Base-by-base conservation (phyloP, 2,329 filamentous ascomycete genomes). In the Xylariaceae sp. region DNA sequence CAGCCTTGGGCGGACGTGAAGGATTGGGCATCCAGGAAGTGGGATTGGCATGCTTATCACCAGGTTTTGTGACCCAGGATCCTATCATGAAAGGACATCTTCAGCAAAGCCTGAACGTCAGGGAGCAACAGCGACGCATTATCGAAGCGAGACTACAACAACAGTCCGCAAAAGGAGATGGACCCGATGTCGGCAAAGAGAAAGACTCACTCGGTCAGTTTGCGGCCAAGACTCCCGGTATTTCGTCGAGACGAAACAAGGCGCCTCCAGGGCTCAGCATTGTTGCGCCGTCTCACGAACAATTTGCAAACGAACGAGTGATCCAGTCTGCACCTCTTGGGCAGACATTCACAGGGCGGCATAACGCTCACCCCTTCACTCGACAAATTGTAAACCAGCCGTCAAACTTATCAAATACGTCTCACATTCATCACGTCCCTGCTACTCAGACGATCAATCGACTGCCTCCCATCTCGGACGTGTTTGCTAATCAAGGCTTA, bases 71-170 rank as follows among this genome's bases (percentile, higher is more conserved):
- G 58, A 97, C 94, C 14, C 89, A 97, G 62, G 90, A 99, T 69
- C 92, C 94, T n/a, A 81, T 87, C 17, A 95, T 96, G 90, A 86
- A 94, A 65, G 90, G 96, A 70, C 91, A 97, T 69, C 75, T 99
- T 46, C 90, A 97, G 71, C 84, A 92, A 59, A 97, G 94, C 70
- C 83, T 96, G 70, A 90, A 88, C 41, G 91, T 99, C 30, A 81
- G 91, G 56, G 92, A 99, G 59, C 90, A 96, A 67, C 94, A 99
- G 70, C 81, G 92, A 58, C 88, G 90, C 58, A 92, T 99, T 59
- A 99, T 99, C 60, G 94, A 97, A 71, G 85, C 89, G 33, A 83
- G 94, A 64, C 73, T 92, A 60, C 90, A 96, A 63, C 91, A 92
- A 70, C 89, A 91, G 44, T 88, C 86, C 17, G 92, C 92, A 62